Percentiles rank a stretch among this genome's conserved stretches.
phyloP scores from a whole-genome alignment of 1,284 basidiomycete species.

The Lentinula novae-zelandiae region DNA sequence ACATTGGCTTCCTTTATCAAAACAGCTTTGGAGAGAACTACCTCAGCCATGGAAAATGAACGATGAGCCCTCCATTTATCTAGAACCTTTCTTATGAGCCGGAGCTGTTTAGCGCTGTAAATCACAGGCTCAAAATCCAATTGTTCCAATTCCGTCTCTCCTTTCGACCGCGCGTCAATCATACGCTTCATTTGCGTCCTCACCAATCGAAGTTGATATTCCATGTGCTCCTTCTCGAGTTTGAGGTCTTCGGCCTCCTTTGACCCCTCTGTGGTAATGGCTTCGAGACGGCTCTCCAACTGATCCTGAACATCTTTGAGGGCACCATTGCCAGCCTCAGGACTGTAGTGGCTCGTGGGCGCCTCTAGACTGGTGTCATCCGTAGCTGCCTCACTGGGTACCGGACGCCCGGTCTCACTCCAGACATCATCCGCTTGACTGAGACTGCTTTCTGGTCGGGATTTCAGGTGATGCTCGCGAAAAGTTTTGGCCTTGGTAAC shows the following conservation, averaged over 20 bases:
- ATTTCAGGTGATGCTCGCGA: constrained; percentile 70
- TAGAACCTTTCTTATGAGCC: constrained; percentile 77
- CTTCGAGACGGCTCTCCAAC: constrained; percentile 68
- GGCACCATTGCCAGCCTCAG: constrained; percentile 48
- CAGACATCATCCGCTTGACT: constrained; percentile 82
- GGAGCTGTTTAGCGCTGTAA: constrained; percentile 77
- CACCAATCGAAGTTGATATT: constrained; percentile 79
- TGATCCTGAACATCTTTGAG: constrained; percentile 70
- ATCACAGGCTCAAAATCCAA: constrained; percentile 72
- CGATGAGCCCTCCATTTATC: constrained; percentile 83
- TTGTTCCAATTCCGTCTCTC: constrained; percentile 61
- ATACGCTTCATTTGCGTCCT: constrained; percentile 82
- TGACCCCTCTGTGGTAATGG: constrained; percentile 59
- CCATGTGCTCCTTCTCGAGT: constrained; percentile 88
- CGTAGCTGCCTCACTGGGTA: constrained; percentile 71
- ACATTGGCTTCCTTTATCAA: constrained; percentile 93
- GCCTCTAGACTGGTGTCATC: constrained; percentile 84
- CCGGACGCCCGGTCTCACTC: constrained; percentile 76
- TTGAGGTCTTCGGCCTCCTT: constrained; percentile 81
- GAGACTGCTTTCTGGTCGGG: constrained; percentile 79
- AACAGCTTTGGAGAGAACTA: constrained; percentile 82
- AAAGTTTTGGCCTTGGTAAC: constrained; percentile 90
- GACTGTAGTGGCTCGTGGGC: constrained; percentile 58
- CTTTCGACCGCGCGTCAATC: constrained; percentile 75
- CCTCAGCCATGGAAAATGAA: constrained; percentile 90